Base-by-base conservation (phyloP, 2,329 filamentous ascomycete species). In the Aspergillus intermedius region DNA sequence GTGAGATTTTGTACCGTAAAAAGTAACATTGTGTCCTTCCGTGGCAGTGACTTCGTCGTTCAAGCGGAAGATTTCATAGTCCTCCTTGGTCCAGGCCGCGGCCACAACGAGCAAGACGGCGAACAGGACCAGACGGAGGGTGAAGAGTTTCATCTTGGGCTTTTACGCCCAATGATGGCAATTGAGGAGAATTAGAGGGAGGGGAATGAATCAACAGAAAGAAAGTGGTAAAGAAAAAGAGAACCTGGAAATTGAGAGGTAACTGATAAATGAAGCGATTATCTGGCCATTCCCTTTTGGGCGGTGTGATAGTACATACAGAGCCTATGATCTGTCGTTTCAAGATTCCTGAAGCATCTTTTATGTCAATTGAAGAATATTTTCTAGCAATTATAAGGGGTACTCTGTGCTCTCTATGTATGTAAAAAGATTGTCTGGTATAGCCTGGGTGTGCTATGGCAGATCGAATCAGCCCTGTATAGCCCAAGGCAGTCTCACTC, bases 1-100 rank as follows among this genome's bases (percentile, higher is more conserved):
- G 32, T 3, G 30, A 37, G 21, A 30, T 22, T 41, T 42, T 53
- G n/a, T 66, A 77, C 74, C 77, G 80, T 98, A 98, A 73, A 98
- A 98, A 60, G 88, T 93, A 51, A 88, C 79, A 54, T 87, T 84
- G 45, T 77, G 63, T 49, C 93, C 90, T 68, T 96, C 88, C 56
- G 83, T 76, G 41, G 81, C 73, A 52, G 80, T 74, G 48, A 98
- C 81, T 68, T 97, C 93, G 73, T 96, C 90, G 64, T 86, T 86
- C 54, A 98, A 79, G 60, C 90, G 87, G 76, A 98, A 98, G 74
- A 98, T 97, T 74, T 98, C 93, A 66, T 94, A 89, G 73, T 98
- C 93, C 79, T 95, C 88, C 71, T 93, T 93, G 49, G 82, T 83
- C 88, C 90, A 95, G 42, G 88, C 88, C 44, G 83, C 80, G 51